Evolutionary conservation across 2,329 filamentous ascomycete species (phyloP), one percentile per base, ranked within the genome.

Genomic region (Daldinia sp.): DNA sequence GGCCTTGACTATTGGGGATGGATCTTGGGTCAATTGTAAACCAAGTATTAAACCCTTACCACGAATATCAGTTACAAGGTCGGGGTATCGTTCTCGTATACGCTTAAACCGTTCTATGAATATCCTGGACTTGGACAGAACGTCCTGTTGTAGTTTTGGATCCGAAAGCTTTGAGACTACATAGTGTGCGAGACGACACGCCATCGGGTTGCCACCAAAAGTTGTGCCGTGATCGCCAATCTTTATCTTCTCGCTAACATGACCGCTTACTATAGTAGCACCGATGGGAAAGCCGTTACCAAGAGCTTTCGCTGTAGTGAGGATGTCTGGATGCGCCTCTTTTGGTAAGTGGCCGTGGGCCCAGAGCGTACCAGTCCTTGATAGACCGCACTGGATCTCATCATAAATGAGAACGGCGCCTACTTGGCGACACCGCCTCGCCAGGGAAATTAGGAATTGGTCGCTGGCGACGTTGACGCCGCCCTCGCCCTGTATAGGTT

Each of bases 271-370:
- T 53, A 87, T 85, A 3, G 90, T 92, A 5, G 95, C 95, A 51
- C 93, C 95, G 69, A 99, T 94, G 48, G 95, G 95, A 77, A 97
- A 94, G 4, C 95, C 95, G 74, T 99, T 99, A 13, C 95, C 95
- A 1, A 99, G 87, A 0, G 95, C 95, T 81, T 99, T 99, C 59
- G 95, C 95, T 0, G 92, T 94, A 11, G 94, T 97, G 67, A 99
- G 80, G 68, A 99, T 90, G 73, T 99, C 95, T 5, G 95, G 95
- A 75, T 99, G 95, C 1, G 93, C 93, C 68, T 91, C 89, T 70
- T 84, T 81, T 32, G 92, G 74, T 21, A 95, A 84, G 60, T 83
- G 82, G 9, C 83, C 84, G 74, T 99, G 94, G 0, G 95, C 95
- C 95, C 95, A 99, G 71, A 99, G 84, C 10, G 83, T 85, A 32